phyloP scores from a whole-genome alignment of 768 basidiomycete species.

The Tylopilus plumbeoviolaceoides region DNA sequence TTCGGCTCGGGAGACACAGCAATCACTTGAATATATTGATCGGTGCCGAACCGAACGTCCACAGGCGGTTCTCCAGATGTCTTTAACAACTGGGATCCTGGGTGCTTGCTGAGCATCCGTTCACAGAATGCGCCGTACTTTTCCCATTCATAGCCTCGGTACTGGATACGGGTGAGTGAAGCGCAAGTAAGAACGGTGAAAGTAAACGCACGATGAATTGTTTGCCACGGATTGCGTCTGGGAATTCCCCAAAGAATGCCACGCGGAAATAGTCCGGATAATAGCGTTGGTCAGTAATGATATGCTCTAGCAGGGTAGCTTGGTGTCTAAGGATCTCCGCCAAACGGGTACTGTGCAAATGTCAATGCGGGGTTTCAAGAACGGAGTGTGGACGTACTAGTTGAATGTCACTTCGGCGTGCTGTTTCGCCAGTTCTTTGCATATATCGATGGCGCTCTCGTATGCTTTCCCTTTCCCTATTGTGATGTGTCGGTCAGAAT shows the following conservation, averaged over 20 bases:
- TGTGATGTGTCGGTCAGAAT: constrained; percentile 2
- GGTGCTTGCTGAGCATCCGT: constrained; percentile 86
- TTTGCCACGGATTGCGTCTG: constrained; percentile 77
- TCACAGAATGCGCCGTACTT: constrained; percentile 88
- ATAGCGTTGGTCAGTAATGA: constrained; percentile 76
- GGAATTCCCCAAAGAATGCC: constrained; percentile 91
- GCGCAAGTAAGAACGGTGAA: not conserved
- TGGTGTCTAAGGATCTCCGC: constrained; percentile 85
- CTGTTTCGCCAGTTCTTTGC: constrained; percentile 85
- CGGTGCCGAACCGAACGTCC: constrained; percentile 73
- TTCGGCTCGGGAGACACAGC: constrained; percentile 85
- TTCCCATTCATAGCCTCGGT: constrained; percentile 95
- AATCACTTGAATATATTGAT: constrained; percentile 87
- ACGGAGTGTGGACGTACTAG: constrained; percentile 51
- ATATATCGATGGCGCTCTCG: constrained; percentile 90
- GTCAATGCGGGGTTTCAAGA: constrained; percentile 5
- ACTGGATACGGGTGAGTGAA: constrained; percentile 40
- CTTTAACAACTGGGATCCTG: constrained; percentile 76
- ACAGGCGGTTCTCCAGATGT: constrained; percentile 70
- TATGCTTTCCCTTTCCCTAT: constrained; percentile 95
- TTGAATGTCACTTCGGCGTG: constrained; percentile 89
- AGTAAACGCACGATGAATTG: constrained; percentile 74
- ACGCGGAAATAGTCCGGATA: constrained; percentile 94
- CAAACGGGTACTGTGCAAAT: constrained; percentile 57
- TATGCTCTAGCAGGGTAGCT: constrained; percentile 83